These are phyloP conservation scores for Sporothrix dimorphospora DNA, from an alignment of 2,329 filamentous ascomycete species.

Conservation along the genomic window DNA sequence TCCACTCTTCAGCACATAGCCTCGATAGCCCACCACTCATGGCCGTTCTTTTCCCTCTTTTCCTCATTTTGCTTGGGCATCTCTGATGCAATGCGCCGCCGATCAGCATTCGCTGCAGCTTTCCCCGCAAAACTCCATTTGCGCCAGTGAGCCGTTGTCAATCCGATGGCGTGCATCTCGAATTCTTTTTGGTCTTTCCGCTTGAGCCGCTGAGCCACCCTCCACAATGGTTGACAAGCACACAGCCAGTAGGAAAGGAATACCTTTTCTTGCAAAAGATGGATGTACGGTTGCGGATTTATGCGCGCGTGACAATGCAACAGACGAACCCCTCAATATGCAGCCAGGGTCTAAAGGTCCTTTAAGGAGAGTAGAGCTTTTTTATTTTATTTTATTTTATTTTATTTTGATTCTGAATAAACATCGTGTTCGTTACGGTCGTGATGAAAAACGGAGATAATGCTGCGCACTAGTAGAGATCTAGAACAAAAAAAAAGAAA, in stretches of 20 bases:
- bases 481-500: not conserved
- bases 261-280: not conserved
- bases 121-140: slow-evolving; percentile 14
- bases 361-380: not conserved
- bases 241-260: not conserved
- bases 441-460: not conserved
- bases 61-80: too few relatives aligned
- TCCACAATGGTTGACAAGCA: not conserved
- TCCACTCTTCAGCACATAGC: not conserved
- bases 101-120: slow-evolving; percentile 19
- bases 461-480: slow-evolving; percentile 13
- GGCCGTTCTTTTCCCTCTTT: not conserved
- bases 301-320: not conserved
- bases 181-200: not conserved
- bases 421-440: slow-evolving; percentile 14
- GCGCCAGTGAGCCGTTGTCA: not conserved
- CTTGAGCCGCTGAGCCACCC: slow-evolving; percentile 13
- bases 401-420: not conserved
- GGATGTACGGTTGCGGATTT: not conserved
- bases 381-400: not conserved
- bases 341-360: not conserved
- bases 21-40: slow-evolving; percentile 14
- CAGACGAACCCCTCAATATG: too few relatives aligned
- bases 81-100: slow-evolving; percentile 1
- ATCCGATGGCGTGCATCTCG: not conserved